Base-by-base conservation (phyloP, 345 rosid genomes). In the Stellera chamaejasme region DNA sequence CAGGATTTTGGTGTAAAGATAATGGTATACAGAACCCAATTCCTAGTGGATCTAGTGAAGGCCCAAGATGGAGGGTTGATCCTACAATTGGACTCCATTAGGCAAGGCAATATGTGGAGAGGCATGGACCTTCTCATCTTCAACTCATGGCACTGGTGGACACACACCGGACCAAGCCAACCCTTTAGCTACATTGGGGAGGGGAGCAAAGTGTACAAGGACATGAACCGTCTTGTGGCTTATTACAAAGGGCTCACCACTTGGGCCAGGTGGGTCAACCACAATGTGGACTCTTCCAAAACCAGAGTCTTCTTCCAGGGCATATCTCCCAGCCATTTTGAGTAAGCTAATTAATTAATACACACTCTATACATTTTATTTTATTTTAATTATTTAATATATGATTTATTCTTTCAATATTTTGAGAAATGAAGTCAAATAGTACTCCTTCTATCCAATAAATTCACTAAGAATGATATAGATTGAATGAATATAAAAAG, bases 121-220 rank as follows among this genome's bases (percentile, higher is more conserved):
- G 95, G 94, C 53, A 82, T 86, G 95, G 98, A 92, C 75, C 69
- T 88, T 70, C 58, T 92, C 70, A 67, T 92, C 52, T 88, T 92
- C 57, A 92, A 84, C 81, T 65, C 87, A 0, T 84, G 98, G 97
- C 95, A 88, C 51, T 92, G 98, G 98, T 92, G 98, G 98, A 81
- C 85, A 3, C 96, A 86, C 73, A 75, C 73, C 0, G 93, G 84
- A 15, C 73, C 76, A 62, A 63, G 72, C 50, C 95, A 88, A 51
- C 87, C 93, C 95, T 93, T 84, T 81, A 82, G 82, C 72, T 93
- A 82, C 44, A 76, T 93, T 41, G 72, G 83, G 69, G 94, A 87
- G 6, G 80, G 88, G 2, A 73, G 75, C 0, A 82, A 70, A 57
- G 4, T 67, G 55, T 77, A 76, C 72, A 87, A 79, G 63, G 96